A percentile compares a stretch with the other conserved stretches of the same genome.
phyloP scores from a whole-genome alignment of 805 yeast species.

The Isabelozyma gotoi region DNA sequence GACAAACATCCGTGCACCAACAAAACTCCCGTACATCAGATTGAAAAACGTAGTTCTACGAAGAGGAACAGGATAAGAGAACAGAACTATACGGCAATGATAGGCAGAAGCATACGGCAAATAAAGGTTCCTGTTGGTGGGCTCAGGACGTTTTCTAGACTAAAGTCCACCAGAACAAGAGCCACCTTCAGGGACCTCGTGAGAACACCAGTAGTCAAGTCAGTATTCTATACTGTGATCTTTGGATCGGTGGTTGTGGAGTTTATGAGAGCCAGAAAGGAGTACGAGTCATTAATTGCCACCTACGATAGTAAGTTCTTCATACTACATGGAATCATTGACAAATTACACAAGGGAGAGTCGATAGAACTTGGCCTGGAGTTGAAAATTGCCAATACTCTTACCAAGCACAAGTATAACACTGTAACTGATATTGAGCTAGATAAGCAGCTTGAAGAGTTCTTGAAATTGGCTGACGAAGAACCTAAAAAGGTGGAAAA shows the following conservation, averaged over 20 bases:
- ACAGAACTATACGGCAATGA: neutral
- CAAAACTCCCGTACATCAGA: neutral
- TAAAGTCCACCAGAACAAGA: conserved; percentile 3
- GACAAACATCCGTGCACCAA: no score
- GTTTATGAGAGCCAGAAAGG: conserved; percentile 44
- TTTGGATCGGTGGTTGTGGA: conserved; percentile 50
- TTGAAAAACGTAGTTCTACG: neutral
- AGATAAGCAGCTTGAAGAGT: conserved; percentile 37
- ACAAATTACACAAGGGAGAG: conserved; percentile 29
- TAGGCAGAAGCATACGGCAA: neutral
- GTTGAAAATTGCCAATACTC: conserved; percentile 39
- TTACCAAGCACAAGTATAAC: conserved; percentile 37
- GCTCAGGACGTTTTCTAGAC: neutral
- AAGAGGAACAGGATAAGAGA: neutral
- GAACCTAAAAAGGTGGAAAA: neutral
- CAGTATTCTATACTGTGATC: conserved; percentile 34
- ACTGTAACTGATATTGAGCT: conserved; percentile 35
- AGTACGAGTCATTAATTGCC: conserved; percentile 40
- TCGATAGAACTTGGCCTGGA: conserved; percentile 44
- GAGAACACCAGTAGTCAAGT: conserved; percentile 35
- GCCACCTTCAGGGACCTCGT: conserved; percentile 28
- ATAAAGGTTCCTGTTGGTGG: neutral
- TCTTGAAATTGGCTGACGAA: conserved; percentile 31
- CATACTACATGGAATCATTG: conserved; percentile 30
- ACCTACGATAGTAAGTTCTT: conserved; percentile 36